Base-by-base conservation (phyloP, 768 basidiomycete genomes). In the Rhodotorula graminis region DNA sequence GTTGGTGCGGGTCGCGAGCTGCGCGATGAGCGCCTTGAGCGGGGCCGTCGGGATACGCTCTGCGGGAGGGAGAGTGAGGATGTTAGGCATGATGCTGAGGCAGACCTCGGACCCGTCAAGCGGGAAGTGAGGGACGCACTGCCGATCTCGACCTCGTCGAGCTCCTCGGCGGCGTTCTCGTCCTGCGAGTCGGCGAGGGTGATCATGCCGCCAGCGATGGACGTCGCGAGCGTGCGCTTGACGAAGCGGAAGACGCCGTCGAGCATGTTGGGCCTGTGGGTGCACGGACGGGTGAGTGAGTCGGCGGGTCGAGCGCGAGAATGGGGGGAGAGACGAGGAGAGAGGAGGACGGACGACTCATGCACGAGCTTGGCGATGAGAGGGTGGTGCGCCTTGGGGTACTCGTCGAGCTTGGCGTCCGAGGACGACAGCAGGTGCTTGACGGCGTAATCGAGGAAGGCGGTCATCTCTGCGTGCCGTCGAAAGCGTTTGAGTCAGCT, bases 281-380 rank as follows among this genome's bases (percentile, higher is more conserved):
- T 1, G 25, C 33, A 1, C 8, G 6, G 15, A 42, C 0, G 25
- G 2, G 47, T 9, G 37, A 2, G 50, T 19, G n/a, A 33, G 18
- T 37, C 3, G 42, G 44, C 44, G 37, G 37, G n/a, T n/a, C 37
- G 37, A 46, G 44, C 12, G 44, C 44, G 18, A 5, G 15, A 44
- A 44, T 9, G 40, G n/a, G 3, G 52, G 11, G 14, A 15, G 12
- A 14, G 27, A 15, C 12, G n/a, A 7, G 53, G 42, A n/a, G 23
- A 19, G 27, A 52, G 53, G 23, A 44, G 27, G 19, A 52, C 83
- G 65, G 62, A 92, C 93, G 92, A 93, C 82, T 95, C 93, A 74
- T 92, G 90, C 1, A 87, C 87, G 53, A 93, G 81, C 80, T 93
- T 92, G 11, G 88, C 92, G 76, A 95, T 86, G 37, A 94, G 82